A percentile compares a stretch with the other conserved stretches of the same genome.
These are phyloP conservation scores for Barbatosphaeria neglecta DNA, from an alignment of 495 filamentous ascomycete species.

Conservation along the genomic window DNA sequence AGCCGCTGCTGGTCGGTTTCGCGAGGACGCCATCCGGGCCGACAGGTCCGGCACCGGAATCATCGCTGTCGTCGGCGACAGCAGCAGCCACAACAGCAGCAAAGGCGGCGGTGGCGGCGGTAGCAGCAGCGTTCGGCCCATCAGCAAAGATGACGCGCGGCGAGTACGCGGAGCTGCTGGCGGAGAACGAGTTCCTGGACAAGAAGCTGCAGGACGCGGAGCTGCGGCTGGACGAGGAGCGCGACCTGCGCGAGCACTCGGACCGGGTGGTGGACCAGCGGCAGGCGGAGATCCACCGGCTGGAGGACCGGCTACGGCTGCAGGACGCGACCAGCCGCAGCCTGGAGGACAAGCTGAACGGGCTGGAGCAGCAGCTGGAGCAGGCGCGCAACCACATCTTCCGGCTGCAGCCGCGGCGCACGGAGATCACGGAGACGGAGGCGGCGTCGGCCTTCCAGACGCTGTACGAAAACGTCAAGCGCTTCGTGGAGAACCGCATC, in stretches of 20 bases:
- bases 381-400: background rate
- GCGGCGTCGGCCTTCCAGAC: background rate
- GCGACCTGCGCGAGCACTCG: background rate
- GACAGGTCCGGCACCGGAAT: no score
- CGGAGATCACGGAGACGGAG: slow-evolving; percentile 2
- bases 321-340: background rate
- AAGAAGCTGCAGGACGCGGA: background rate
- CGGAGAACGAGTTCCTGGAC: background rate
- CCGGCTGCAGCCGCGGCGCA: background rate
- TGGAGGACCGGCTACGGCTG: background rate
- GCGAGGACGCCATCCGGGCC: no score
- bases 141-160: background rate
- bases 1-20: no score
- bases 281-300: background rate
- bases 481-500: slow-evolving; percentile 2
- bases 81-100: no score
- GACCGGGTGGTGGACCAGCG: background rate
- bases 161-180: background rate
- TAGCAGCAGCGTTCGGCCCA: no score
- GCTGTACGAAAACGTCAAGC: background rate
- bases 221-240: background rate
- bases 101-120: no score
- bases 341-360: background rate
- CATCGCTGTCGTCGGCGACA: no score
- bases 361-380: background rate